These are phyloP conservation scores for Lentinula sp. DNA, from an alignment of 768 basidiomycete species.

Conservation along the genomic window DNA sequence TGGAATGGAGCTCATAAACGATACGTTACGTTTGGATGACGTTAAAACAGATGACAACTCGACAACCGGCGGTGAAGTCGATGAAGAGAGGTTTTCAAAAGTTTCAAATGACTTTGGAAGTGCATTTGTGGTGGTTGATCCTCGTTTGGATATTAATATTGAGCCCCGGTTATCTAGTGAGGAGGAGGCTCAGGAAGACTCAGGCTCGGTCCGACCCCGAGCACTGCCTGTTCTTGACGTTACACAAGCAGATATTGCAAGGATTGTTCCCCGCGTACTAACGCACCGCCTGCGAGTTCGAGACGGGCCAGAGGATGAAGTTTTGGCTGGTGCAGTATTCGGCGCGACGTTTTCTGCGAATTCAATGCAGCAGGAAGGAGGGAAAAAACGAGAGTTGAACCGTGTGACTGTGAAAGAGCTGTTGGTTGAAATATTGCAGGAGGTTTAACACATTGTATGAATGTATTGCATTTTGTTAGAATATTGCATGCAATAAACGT, in stretches of 20 bases:
- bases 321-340: constrained; percentile 56
- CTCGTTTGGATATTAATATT: neutral
- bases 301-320: constrained; percentile 63
- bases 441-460: neutral
- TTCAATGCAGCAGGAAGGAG: constrained; percentile 8
- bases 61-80: neutral
- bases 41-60: neutral
- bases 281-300: constrained; percentile 71
- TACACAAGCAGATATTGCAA: constrained; percentile 69
- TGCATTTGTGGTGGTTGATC: constrained; percentile 4
- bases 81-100: constrained; percentile 8
- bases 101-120: constrained; percentile 5
- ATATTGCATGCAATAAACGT: no score
- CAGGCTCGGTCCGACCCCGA: neutral
- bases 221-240: constrained; percentile 41
- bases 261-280: constrained; percentile 66
- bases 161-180: neutral
- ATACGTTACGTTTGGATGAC: neutral
- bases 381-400: constrained; percentile 13
- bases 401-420: constrained; percentile 57
- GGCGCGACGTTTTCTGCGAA: constrained; percentile 33
- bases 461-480: no score
- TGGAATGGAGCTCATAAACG: constrained; percentile 49
- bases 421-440: constrained; percentile 39
- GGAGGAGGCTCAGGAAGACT: neutral